Evolutionary conservation across 2,329 filamentous ascomycete species (phyloP).

Genomic region (Coniochaeta sp.): DNA sequence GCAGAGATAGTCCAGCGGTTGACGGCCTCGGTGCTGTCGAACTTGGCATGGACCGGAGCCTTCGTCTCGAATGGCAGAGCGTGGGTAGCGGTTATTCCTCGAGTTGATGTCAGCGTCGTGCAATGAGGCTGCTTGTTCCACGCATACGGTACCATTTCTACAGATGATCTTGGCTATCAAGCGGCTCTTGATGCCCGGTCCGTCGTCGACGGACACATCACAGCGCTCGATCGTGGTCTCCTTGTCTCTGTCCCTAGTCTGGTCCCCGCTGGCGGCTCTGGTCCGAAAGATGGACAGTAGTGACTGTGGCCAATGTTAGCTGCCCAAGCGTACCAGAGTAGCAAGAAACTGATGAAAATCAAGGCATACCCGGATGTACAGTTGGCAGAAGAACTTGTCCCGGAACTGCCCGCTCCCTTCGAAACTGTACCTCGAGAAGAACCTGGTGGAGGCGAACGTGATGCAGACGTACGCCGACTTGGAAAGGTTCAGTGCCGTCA

Average conservation of each 20-base stretch:
- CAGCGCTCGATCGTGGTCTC: constrained; percentile 68
- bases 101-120: constrained; percentile 11
- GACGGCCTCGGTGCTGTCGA: constrained; percentile 56
- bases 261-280: constrained; percentile 47
- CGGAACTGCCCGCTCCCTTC: constrained; percentile 42
- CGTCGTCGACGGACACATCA: constrained; percentile 67
- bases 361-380: constrained; percentile 57
- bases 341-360: constrained; percentile 1
- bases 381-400: constrained; percentile 64
- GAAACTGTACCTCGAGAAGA: constrained; percentile 68
- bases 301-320: constrained; percentile 31
- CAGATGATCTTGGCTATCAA: constrained; percentile 69
- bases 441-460: constrained; percentile 56
- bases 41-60: constrained; percentile 70
- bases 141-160: constrained; percentile 49
- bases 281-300: constrained; percentile 69
- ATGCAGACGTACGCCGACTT: constrained; percentile 75
- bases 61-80: constrained; percentile 67
- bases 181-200: constrained; percentile 62
- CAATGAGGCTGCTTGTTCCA: constrained; percentile 3
- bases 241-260: constrained; percentile 48
- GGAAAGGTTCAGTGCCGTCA: constrained; percentile 72
- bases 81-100: constrained; percentile 72
- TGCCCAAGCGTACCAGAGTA: not conserved
- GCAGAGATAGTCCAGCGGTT: constrained; percentile 70